Conservation (phyloP, 2,329 filamentous ascomycete genomes). For the Penicillium sp. region DNA sequence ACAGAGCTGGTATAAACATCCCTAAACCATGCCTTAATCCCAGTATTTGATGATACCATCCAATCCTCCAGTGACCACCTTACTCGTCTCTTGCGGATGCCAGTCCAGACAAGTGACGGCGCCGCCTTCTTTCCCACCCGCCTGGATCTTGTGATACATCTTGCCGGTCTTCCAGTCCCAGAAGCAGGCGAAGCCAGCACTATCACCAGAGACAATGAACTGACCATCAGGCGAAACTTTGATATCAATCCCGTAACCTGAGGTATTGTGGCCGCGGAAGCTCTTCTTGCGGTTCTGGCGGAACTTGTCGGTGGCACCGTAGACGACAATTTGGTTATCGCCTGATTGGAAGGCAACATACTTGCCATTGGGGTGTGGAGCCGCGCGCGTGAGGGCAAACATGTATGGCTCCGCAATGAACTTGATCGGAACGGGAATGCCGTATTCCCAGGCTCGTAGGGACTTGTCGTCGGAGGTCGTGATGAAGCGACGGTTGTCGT, state of each 20-base stretch:
- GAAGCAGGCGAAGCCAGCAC: slow-evolving; percentile 87
- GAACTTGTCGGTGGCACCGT: slow-evolving; percentile 93
- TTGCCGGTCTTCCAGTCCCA: slow-evolving; percentile 99
- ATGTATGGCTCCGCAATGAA: slow-evolving; percentile 98
- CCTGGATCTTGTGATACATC: slow-evolving; percentile 96
- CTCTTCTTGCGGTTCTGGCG: slow-evolving; percentile 96
- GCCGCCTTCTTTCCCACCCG: slow-evolving; percentile 67
- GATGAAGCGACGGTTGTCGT: slow-evolving; percentile 93
- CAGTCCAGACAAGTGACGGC: slow-evolving; percentile 87
- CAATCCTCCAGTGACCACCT: slow-evolving; percentile 86
- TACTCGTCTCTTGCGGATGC: slow-evolving; percentile 97
- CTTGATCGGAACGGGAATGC: slow-evolving; percentile 97
- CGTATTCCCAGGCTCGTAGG: slow-evolving; percentile 96
- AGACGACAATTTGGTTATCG: slow-evolving; percentile 97
- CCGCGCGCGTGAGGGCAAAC: slow-evolving; percentile 89
- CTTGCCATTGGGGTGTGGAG: slow-evolving; percentile 85
- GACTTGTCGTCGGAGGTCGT: slow-evolving; percentile 98
- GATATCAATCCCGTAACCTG: slow-evolving; percentile 89
- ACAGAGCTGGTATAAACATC: slow-evolving; percentile 17
- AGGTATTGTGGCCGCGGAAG: slow-evolving; percentile 94
- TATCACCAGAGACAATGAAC: slow-evolving; percentile 86
- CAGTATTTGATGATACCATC: slow-evolving; percentile 90
- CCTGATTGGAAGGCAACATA: slow-evolving; percentile 91
- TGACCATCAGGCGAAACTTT: slow-evolving; percentile 89
- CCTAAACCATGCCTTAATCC: slow-evolving; percentile 65